Percentiles rank a stretch among this genome's conserved stretches.
These are phyloP conservation scores for Chamaecyparis obtusa DNA, from an alignment of 75 land plant species.

Conservation along the genomic window DNA sequence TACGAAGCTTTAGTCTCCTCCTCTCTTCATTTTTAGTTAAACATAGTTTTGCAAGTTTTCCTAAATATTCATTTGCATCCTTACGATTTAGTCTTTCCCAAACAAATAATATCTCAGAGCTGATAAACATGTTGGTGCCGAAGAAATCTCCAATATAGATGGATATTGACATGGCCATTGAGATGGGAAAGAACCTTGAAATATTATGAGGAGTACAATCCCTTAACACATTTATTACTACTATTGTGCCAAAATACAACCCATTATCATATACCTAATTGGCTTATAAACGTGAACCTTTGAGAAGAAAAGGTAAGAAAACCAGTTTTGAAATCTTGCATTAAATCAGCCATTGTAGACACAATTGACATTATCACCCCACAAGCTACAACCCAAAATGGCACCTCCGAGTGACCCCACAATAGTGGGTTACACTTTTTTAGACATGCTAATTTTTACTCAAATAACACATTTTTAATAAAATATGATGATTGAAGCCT, in stretches of 20 bases:
- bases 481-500: no score
- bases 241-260: slow-evolving; percentile 47
- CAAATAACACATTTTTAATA: no score
- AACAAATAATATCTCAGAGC: slow-evolving; percentile 53
- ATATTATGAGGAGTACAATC: slow-evolving; percentile 33
- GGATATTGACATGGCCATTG: slow-evolving; percentile 85
- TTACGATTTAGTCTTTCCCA: slow-evolving; percentile 52
- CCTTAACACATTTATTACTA: slow-evolving; percentile 38
- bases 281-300: slow-evolving; percentile 70
- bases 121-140: slow-evolving; percentile 72
- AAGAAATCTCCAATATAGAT: slow-evolving; percentile 82
- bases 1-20: slow-evolving; percentile 67
- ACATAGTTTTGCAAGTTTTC: slow-evolving; percentile 75
- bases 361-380: slow-evolving; percentile 89
- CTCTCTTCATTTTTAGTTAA: slow-evolving; percentile 80
- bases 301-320: slow-evolving; percentile 68
- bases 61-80: slow-evolving; percentile 46
- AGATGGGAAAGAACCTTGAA: slow-evolving; percentile 53
- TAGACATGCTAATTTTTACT: no score
- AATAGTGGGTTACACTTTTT: no score
- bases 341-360: slow-evolving; percentile 75
- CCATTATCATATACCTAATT: slow-evolving; percentile 51
- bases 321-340: slow-evolving; percentile 83
- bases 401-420: no score
- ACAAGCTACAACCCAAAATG: slow-evolving; percentile 67